These are phyloP conservation scores for Phytophthora cryptogea DNA, from an alignment of 352 stramenopile genomes.

Conservation along the genomic window DNA sequence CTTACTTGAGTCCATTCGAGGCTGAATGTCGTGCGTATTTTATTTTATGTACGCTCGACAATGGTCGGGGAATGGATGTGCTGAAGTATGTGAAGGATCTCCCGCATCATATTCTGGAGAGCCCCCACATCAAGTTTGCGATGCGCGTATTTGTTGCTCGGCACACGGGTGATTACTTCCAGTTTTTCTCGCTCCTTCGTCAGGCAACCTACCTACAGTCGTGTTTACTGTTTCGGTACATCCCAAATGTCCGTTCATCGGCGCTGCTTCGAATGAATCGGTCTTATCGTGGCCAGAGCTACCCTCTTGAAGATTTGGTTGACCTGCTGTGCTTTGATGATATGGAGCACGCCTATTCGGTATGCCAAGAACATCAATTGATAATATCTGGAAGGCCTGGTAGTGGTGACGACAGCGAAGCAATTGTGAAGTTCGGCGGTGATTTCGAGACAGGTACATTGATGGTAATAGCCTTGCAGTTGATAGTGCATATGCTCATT, in stretches of 20 bases:
- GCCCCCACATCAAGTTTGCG: slow-evolving; percentile 83
- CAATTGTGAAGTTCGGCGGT: slow-evolving; percentile 75
- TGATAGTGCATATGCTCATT: slow-evolving; percentile 3
- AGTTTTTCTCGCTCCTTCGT: slow-evolving; percentile 81
- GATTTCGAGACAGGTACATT: slow-evolving; percentile 75
- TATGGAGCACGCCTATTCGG: slow-evolving; percentile 62
- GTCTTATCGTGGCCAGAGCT: slow-evolving; percentile 70
- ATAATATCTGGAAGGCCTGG: slow-evolving; percentile 51
- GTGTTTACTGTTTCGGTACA: slow-evolving; percentile 84
- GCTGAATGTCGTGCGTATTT: slow-evolving; percentile 86
- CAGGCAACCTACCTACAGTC: slow-evolving; percentile 82
- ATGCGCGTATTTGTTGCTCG: slow-evolving; percentile 88
- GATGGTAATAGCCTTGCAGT: neutral
- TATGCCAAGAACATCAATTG: slow-evolving; percentile 75
- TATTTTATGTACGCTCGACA: slow-evolving; percentile 85
- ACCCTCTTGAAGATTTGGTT: slow-evolving; percentile 64
- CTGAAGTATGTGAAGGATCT: slow-evolving; percentile 88
- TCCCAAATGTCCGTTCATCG: slow-evolving; percentile 73
- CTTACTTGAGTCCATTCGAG: slow-evolving; percentile 81
- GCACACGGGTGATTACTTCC: slow-evolving; percentile 82
- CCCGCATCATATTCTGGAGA: slow-evolving; percentile 56
- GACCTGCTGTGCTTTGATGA: slow-evolving; percentile 84
- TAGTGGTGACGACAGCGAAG: slow-evolving; percentile 41
- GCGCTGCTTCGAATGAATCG: slow-evolving; percentile 84
- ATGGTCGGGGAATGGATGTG: slow-evolving; percentile 80